phyloP scores from a whole-genome alignment of 2,329 filamentous ascomycete genomes.

The Cryphonectria radicalis region DNA sequence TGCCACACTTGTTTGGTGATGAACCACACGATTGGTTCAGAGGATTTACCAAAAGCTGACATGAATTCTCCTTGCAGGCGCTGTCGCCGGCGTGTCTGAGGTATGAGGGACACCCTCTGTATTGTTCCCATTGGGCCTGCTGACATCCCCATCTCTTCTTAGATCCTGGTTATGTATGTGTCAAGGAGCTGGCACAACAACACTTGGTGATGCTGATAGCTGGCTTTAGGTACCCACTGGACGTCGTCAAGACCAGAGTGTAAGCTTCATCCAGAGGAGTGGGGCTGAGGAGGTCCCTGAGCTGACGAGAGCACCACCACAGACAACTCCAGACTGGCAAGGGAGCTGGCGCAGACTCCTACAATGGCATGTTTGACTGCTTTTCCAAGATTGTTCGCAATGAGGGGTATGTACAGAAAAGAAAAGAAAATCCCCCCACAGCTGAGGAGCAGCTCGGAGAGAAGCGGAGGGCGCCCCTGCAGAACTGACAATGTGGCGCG shows the following conservation, averaged over 20 bases:
- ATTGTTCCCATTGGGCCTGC: constrained; percentile 32
- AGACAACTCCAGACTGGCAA: constrained; percentile 86
- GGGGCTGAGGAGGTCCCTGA: constrained; percentile 7
- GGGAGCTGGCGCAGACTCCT: constrained; percentile 75
- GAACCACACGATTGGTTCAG: constrained; percentile 31
- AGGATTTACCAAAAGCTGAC: constrained; percentile 35
- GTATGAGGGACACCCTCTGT: constrained; percentile 53
- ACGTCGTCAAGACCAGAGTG: constrained; percentile 98
- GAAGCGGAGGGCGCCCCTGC: not conserved
- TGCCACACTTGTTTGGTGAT: constrained; percentile 21
- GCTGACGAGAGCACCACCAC: constrained; percentile 25
- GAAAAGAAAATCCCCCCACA: not conserved
- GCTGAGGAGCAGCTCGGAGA: too few species aligned
- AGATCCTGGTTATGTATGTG: constrained; percentile 87
- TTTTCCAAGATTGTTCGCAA: constrained; percentile 96
- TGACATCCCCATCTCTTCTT: constrained; percentile 34
- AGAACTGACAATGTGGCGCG: constrained; percentile 21
- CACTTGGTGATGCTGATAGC: constrained; percentile 26
- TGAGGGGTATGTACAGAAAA: constrained; percentile 72
- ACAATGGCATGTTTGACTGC: constrained; percentile 98
- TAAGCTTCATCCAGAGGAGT: constrained; percentile 51
- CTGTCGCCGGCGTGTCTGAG: constrained; percentile 97
- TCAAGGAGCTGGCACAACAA: constrained; percentile 27
- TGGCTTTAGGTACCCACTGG: constrained; percentile 84
- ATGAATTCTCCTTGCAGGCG: constrained; percentile 58